Conservation (phyloP, 345 rosid genomes). For the Pistacia atlantica region DNA sequence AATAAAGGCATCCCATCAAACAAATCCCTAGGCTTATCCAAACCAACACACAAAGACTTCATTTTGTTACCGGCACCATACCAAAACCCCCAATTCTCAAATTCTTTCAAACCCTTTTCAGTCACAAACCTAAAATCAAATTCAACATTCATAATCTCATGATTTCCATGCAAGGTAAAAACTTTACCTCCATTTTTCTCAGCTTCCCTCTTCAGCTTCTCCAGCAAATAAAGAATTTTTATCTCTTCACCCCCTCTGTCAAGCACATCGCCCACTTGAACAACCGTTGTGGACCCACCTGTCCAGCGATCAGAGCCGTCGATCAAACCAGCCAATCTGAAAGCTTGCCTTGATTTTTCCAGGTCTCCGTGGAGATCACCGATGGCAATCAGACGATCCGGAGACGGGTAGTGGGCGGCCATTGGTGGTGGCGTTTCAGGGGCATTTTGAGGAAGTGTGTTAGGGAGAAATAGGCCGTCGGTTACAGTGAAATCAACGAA, state of each 20-base stretch:
- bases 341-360: constrained; percentile 63
- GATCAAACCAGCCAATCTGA: constrained; percentile 70
- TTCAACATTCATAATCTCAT: constrained; percentile 91
- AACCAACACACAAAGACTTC: constrained; percentile 57
- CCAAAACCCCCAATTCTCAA: constrained; percentile 78
- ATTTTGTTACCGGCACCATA: constrained; percentile 61
- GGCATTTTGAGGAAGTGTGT: constrained; percentile 14
- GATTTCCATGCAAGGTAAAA: constrained; percentile 88
- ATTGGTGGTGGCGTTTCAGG: neutral
- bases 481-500: constrained; percentile 77
- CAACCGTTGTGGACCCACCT: constrained; percentile 74
- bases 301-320: constrained; percentile 67
- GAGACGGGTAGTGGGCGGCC: constrained; percentile 41
- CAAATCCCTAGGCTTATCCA: constrained; percentile 53
- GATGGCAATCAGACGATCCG: constrained; percentile 72
- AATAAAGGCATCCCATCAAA: constrained; percentile 63
- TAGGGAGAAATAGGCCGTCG: constrained; percentile 65
- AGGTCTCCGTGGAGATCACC: constrained; percentile 95
- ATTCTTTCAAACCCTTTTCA: constrained; percentile 61
- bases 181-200: constrained; percentile 60
- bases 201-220: constrained; percentile 77
- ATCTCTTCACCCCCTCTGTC: constrained; percentile 91
- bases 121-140: constrained; percentile 82
- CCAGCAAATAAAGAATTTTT: constrained; percentile 73
- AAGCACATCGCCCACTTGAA: constrained; percentile 85